Percentiles rank a stretch among this genome's conserved stretches.
phyloP scores from a whole-genome alignment of 1,284 basidiomycete species.

The Cryptococcus floricola region DNA sequence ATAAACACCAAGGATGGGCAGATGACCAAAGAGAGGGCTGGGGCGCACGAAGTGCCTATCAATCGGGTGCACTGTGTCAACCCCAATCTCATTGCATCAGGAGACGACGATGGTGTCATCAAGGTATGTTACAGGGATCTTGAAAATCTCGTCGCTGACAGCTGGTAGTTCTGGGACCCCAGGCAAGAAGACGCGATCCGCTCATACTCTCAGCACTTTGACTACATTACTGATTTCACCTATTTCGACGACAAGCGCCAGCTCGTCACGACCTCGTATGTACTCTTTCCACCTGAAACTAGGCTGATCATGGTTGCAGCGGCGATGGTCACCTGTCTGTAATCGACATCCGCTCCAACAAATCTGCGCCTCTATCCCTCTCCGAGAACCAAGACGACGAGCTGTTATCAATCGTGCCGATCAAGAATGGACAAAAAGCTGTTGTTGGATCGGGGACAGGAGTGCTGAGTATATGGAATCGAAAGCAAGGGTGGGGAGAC shows the following conservation, averaged over 20 bases:
- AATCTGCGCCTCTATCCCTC: conserved; percentile 66
- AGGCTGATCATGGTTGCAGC: conserved; percentile 49
- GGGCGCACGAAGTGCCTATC: conserved; percentile 82
- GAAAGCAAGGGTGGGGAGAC: conserved; percentile 79
- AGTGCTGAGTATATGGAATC: conserved; percentile 85
- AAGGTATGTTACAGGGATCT: conserved; percentile 58
- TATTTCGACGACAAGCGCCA: conserved; percentile 82
- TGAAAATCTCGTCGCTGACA: neutral
- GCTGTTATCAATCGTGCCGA: conserved; percentile 73
- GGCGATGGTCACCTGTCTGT: conserved; percentile 89
- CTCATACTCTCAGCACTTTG: conserved; percentile 81
- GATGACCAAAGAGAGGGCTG: conserved; percentile 57
- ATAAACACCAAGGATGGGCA: conserved; percentile 56
- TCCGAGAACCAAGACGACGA: conserved; percentile 97
- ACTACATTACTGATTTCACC: conserved; percentile 91
- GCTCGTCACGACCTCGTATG: conserved; percentile 76
- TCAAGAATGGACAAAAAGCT: conserved; percentile 76
- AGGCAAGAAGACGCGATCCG: conserved; percentile 63
- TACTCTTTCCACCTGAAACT: neutral
- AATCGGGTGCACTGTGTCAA: conserved; percentile 72
- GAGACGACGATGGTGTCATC: conserved; percentile 90
- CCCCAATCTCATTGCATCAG: conserved; percentile 70
- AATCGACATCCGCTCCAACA: conserved; percentile 78
- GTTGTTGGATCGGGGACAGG: conserved; percentile 88
- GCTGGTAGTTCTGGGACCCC: conserved; percentile 77